A percentile compares a stretch with the other conserved stretches of the same genome.
Evolutionary conservation across 2,329 filamentous ascomycete species (phyloP).

Genomic region (Fusarium kyushuense): DNA sequence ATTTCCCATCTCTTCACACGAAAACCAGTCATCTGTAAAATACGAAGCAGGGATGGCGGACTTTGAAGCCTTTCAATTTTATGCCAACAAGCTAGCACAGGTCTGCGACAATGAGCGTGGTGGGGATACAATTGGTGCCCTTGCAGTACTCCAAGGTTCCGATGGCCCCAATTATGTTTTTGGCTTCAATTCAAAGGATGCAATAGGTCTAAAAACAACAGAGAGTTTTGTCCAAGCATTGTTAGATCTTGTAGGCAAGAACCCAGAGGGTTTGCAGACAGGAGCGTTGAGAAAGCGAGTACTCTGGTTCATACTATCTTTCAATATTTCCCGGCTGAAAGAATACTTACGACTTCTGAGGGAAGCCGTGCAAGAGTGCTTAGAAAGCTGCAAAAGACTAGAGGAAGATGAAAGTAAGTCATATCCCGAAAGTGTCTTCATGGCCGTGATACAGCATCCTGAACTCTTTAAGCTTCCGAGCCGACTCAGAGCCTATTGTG

Average conservation of each 20-base stretch:
- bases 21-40: accelerated
- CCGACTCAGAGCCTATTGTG: neutral
- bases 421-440: too few species aligned
- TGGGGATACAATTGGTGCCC: conserved; percentile 2
- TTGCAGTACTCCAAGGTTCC: neutral
- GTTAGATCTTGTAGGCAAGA: neutral
- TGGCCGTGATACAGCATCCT: neutral
- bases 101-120: conserved; percentile 15
- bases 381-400: neutral
- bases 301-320: conserved; percentile 15
- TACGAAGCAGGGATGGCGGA: neutral
- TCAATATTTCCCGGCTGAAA: neutral
- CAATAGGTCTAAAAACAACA: neutral
- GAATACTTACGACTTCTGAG: neutral
- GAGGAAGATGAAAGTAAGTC: neutral
- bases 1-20: neutral
- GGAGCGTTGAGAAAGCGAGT: conserved; percentile 22
- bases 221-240: neutral
- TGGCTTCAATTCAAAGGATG: neutral
- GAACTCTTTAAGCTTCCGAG: neutral
- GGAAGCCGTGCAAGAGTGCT: neutral
- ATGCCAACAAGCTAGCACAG: conserved; percentile 13
- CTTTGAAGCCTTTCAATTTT: neutral
- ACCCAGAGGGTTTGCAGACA: conserved; percentile 4
- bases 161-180: neutral